Percentiles rank a stretch among this genome's conserved stretches.
These are phyloP conservation scores for Cladosporium phlei DNA, from an alignment of 2,329 filamentous ascomycete genomes.

Conservation along the genomic window DNA sequence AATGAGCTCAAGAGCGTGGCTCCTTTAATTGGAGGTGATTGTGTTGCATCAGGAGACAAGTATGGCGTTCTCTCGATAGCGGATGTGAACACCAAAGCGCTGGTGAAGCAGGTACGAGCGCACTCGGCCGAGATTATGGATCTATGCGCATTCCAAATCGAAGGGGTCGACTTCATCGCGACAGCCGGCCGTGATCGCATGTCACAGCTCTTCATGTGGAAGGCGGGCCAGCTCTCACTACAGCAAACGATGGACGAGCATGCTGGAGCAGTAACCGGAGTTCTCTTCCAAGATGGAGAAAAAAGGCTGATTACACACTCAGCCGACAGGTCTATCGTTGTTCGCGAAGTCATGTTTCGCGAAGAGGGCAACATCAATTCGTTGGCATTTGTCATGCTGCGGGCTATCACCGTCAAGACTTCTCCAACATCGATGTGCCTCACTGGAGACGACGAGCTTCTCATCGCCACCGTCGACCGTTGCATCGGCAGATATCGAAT, in stretches of 20 bases:
- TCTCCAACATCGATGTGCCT: constrained; percentile 81
- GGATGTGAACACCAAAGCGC: constrained; percentile 57
- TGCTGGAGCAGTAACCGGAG: constrained; percentile 72
- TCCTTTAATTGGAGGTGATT: constrained; percentile 57
- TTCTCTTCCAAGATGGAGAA: constrained; percentile 61
- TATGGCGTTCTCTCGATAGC: constrained; percentile 66
- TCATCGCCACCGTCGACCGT: constrained; percentile 60
- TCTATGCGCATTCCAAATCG: constrained; percentile 65
- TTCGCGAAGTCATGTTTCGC: constrained; percentile 71
- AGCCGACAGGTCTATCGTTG: constrained; percentile 77
- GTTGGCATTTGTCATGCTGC: constrained; percentile 71
- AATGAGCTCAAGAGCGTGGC: constrained; percentile 58
- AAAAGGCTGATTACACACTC: constrained; percentile 74
- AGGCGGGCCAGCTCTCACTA: constrained; percentile 48
- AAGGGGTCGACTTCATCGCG: constrained; percentile 63
- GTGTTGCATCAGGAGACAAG: constrained; percentile 79
- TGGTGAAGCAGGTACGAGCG: constrained; percentile 70
- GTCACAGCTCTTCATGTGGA: constrained; percentile 80
- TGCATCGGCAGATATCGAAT: constrained; percentile 51
- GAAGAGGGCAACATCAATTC: constrained; percentile 55
- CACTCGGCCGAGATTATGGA: constrained; percentile 82
- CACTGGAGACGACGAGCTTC: constrained; percentile 55
- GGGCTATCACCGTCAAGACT: constrained; percentile 75
- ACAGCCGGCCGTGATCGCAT: constrained; percentile 84
- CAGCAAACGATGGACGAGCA: constrained; percentile 92